A percentile compares a stretch with the other conserved stretches of the same genome.
These are phyloP conservation scores for Leccinellum luteum DNA, from an alignment of 768 basidiomycete species.

Conservation along the genomic window DNA sequence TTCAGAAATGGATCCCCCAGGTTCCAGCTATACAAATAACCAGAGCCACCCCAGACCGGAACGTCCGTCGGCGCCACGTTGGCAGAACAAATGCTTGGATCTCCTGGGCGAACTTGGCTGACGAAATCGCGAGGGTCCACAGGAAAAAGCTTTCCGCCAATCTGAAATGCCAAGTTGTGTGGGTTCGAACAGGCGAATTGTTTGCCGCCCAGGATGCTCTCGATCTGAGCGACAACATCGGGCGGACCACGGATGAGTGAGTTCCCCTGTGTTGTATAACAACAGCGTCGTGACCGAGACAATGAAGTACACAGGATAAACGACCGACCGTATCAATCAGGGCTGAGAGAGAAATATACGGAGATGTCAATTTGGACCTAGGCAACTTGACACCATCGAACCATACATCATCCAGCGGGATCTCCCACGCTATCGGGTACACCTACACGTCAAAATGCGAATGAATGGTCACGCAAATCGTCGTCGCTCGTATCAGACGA, in stretches of 20 bases:
- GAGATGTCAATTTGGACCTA: constrained; percentile 47
- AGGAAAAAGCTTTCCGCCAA: constrained; percentile 66
- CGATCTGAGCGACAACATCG: constrained; percentile 58
- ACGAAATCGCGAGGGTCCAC: constrained; percentile 76
- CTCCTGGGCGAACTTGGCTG: constrained; percentile 37
- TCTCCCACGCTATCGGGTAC: constrained; percentile 71
- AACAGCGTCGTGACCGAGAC: neutral
- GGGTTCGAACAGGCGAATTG: constrained; percentile 58
- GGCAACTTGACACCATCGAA: constrained; percentile 64
- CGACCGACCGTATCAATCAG: constrained; percentile 64
- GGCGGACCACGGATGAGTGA: constrained; percentile 73
- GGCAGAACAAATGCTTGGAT: constrained; percentile 45
- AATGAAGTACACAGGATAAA: neutral
- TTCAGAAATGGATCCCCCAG: constrained; percentile 76
- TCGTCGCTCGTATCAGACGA: constrained; percentile 11
- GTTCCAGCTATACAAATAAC: constrained; percentile 75
- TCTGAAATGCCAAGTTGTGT: constrained; percentile 64
- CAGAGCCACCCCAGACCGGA: constrained; percentile 45
- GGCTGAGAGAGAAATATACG: constrained; percentile 55
- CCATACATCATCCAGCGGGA: constrained; percentile 67
- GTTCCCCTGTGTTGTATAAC: constrained; percentile 55
- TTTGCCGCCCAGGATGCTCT: constrained; percentile 38
- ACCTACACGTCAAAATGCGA: constrained; percentile 30
- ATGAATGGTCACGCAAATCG: constrained; percentile 4
- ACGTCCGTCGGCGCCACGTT: constrained; percentile 64